Percentiles rank a stretch among this genome's conserved stretches.
Conservation (phyloP, 73 alveolate genomes). For the Halteria grandinella region DNA sequence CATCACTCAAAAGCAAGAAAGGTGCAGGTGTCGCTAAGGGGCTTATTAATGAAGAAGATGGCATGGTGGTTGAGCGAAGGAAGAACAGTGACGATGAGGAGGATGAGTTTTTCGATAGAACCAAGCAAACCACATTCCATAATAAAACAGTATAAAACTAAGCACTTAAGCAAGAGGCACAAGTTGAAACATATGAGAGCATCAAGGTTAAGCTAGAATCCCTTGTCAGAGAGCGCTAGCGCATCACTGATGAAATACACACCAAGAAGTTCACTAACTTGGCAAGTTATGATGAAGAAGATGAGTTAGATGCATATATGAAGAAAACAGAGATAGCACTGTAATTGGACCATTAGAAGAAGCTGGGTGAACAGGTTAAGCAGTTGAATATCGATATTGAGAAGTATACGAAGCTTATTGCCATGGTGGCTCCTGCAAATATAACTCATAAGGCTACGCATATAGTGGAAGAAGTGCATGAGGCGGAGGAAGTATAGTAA, state of each 20-base stretch:
- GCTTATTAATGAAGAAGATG: constrained; percentile 40
- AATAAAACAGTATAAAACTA: not conserved
- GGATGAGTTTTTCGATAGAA: constrained; percentile 66
- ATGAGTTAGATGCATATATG: constrained; percentile 61
- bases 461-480: not conserved
- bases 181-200: constrained; percentile 54
- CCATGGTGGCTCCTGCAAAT: constrained; percentile 51
- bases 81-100: constrained; percentile 57
- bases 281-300: constrained; percentile 22
- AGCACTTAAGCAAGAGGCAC: not conserved
- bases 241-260: constrained; percentile 19
- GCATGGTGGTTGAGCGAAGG: constrained; percentile 10
- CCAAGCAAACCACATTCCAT: constrained; percentile 33
- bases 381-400: constrained; percentile 57
- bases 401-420: constrained; percentile 15
- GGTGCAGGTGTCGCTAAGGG: constrained; percentile 29
- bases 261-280: not conserved
- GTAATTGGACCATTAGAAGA: constrained; percentile 12
- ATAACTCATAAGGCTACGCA: constrained; percentile 8
- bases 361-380: not conserved
- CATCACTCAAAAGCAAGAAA: constrained; percentile 29
- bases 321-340: constrained; percentile 24
- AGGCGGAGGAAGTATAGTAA: not conserved
- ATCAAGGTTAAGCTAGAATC: constrained; percentile 48
- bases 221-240: constrained; percentile 25